phyloP scores from a whole-genome alignment of 306 rosid genomes.

The Boehmeria nivea region DNA sequence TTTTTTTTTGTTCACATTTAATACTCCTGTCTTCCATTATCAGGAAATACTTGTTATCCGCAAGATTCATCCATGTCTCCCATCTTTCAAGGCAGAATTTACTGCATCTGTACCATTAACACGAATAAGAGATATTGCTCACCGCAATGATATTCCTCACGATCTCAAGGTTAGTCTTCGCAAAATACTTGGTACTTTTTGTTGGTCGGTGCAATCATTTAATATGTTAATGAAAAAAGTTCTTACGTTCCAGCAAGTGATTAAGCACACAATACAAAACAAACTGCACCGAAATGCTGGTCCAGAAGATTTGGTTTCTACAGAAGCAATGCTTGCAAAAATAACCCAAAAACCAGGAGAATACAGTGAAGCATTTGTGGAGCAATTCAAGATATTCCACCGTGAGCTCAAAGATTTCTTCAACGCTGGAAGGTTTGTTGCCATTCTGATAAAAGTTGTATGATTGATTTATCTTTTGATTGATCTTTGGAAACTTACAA shows the following conservation, averaged over 20 bases:
- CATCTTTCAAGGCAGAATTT: constrained; percentile 97
- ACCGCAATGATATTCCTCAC: constrained; percentile 89
- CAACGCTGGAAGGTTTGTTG: constrained; percentile 90
- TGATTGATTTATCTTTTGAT: not conserved
- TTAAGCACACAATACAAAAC: constrained; percentile 97
- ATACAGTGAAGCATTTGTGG: constrained; percentile 71
- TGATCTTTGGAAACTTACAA: not conserved
- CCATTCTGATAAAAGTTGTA: too few species aligned
- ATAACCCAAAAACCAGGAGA: constrained; percentile 77
- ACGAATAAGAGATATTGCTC: constrained; percentile 98
- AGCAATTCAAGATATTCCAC: constrained; percentile 88
- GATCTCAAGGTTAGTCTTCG: constrained; percentile 71
- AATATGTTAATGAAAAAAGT: constrained; percentile 22
- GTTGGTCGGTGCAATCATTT: constrained; percentile 11
- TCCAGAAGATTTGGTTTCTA: constrained; percentile 95
- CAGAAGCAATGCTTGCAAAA: constrained; percentile 92
- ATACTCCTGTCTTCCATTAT: constrained; percentile 18
- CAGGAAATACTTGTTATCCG: constrained; percentile 83
- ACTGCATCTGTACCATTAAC: constrained; percentile 97
- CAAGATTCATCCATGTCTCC: constrained; percentile 91
- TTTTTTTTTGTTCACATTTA: too few species aligned
- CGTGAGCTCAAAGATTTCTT: constrained; percentile 95
- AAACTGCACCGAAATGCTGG: constrained; percentile 98
- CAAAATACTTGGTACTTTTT: constrained; percentile 12
- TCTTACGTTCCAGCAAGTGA: constrained; percentile 58